A percentile compares a stretch with the other conserved stretches of the same genome.
phyloP scores from a whole-genome alignment of 257 asterid genomes.

The Rauvolfia tetraphylla region DNA sequence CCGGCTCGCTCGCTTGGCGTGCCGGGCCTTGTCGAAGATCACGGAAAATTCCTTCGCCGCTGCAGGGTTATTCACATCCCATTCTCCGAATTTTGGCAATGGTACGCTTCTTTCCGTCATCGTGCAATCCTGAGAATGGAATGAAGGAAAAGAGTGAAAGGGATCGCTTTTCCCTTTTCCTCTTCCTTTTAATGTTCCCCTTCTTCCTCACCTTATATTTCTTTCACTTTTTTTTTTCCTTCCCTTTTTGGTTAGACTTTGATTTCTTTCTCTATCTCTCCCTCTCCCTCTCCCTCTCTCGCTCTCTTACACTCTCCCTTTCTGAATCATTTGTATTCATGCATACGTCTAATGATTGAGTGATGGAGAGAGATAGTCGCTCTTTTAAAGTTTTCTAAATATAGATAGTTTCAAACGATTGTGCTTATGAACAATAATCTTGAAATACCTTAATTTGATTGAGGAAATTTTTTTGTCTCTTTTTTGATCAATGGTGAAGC shows the following conservation, averaged over 20 bases:
- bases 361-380: too few relatives aligned
- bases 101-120: slow-evolving; percentile 18
- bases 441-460: too few relatives aligned
- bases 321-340: too few relatives aligned
- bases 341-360: too few relatives aligned
- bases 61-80: slow-evolving; percentile 28
- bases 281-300: not conserved
- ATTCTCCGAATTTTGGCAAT: slow-evolving; percentile 27
- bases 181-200: not conserved
- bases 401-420: too few relatives aligned
- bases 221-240: not conserved
- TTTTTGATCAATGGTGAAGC: too few relatives aligned
- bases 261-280: too few relatives aligned
- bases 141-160: not conserved
- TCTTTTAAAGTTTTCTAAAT: too few relatives aligned
- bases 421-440: too few relatives aligned
- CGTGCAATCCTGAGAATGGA: not conserved
- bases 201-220: not conserved
- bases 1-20: slow-evolving; percentile 12
- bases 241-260: not conserved
- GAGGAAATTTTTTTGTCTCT: too few relatives aligned
- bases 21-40: slow-evolving; percentile 25
- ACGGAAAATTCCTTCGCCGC: slow-evolving; percentile 16
- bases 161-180: not conserved
- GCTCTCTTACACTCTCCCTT: too few relatives aligned